phyloP scores from a whole-genome alignment of 768 basidiomycete genomes.

The Macrolepiota fuliginosa region DNA sequence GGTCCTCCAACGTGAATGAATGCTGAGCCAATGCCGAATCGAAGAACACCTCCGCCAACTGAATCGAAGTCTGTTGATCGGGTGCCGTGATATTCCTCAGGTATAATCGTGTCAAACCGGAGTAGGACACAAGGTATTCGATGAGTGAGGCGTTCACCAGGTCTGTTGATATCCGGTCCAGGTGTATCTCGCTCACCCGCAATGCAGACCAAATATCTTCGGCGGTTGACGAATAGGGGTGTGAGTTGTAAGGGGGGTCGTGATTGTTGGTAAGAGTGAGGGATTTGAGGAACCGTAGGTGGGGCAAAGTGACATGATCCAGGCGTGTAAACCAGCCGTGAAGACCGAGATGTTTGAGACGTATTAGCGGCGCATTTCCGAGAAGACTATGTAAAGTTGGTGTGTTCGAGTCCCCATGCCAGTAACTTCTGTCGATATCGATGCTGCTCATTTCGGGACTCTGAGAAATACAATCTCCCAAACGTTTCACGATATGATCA shows the following conservation, averaged over 20 bases:
- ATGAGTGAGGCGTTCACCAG: neutral
- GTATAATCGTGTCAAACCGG: conserved; percentile 1
- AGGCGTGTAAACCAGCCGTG: conserved; percentile 4
- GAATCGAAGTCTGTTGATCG: conserved; percentile 1
- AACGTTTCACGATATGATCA: conserved; percentile 2
- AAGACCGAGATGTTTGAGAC: conserved; percentile 8
- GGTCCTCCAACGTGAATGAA: neutral
- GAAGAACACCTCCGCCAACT: conserved; percentile 4
- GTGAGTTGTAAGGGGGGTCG: neutral
- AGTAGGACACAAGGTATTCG: conserved; percentile 6
- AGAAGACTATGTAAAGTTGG: neutral
- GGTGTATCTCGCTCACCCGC: neutral
- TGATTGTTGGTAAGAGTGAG: neutral
- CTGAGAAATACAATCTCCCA: conserved; percentile 3
- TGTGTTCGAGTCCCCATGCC: neutral
- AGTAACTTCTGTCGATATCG: neutral
- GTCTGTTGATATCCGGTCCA: conserved; percentile 6
- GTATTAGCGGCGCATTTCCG: neutral
- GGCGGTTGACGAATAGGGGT: neutral
- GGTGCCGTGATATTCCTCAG: neutral
- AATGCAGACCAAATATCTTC: conserved; percentile 7
- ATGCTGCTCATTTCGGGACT: conserved; percentile 10
- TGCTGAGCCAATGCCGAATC: neutral
- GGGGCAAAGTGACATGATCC: conserved; percentile 1
- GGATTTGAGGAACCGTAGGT: conserved; percentile 5